Evolutionary conservation across 1,139 yeast genomes (phyloP), one percentile per base, ranked within the genome.

Genomic region (Maudiozyma humilis): DNA sequence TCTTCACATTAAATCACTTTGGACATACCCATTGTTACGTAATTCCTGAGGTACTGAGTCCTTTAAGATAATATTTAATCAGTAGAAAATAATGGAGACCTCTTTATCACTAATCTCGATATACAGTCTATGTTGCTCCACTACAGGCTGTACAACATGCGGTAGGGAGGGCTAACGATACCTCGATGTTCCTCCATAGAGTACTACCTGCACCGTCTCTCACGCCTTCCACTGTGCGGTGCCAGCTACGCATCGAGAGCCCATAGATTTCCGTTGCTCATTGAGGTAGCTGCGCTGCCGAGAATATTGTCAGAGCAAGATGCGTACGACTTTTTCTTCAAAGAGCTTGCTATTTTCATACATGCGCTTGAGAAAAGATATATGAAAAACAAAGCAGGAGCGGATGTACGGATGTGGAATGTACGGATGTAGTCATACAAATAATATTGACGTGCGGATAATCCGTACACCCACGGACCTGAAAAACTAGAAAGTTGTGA

Each of bases 1-100:
- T 13, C 15, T 15, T 12, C 19, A 25, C 19, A 14, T 6, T 25
- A 10, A 8, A 25, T n/a, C n/a, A 39, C 34, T 27, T 33, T 27
- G 20, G 6, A 41, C 64, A 59, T 60, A 60, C 64, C 64, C 65
- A 61, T 61, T 59, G 60, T 60, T 59, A 55, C 61, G 55, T 58
- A 57, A 52, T 60, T 57, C 56, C 59, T 59, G 59, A 51, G 52
- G 48, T 54, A 49, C 54, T 56, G 23, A 13, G 10, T 6, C 6
- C 6, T 6, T 23, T 23, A 23, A 23, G 6, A 23, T 6, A 10
- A 23, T 6, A 6, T 23, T 6, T 23, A 23, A 6, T 23, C 10
- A 6, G 8, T 6, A 23, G 27, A 23, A 23, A 23, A 6, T 23
- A 10, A 6, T 23, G 10, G 6, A 23, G 10, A 23, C 27, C 27